Evolutionary conservation across 176 grass and related monocot genomes (phyloP).

Genomic region (Echinochloa phyllopogon): DNA sequence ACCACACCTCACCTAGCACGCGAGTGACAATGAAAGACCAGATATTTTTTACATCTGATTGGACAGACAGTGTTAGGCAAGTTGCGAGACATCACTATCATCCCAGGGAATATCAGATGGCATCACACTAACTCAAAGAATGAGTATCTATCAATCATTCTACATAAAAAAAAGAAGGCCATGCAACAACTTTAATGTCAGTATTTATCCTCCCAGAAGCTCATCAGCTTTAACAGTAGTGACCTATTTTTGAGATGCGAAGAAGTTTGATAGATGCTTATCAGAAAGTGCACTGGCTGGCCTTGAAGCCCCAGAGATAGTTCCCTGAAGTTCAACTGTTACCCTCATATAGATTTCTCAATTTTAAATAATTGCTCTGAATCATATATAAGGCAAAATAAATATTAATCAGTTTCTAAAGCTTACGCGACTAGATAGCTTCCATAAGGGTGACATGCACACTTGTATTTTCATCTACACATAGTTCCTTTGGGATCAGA

Average conservation of each 20-base stretch:
- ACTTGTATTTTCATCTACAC: neutral
- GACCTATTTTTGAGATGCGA: conserved; percentile 31
- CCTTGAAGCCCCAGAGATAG: neutral
- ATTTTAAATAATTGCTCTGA: neutral
- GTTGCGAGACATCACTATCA: conserved; percentile 42
- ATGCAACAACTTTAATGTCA: neutral
- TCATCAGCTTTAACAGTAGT: neutral
- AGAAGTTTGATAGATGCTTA: conserved; percentile 2
- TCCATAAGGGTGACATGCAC: conserved; percentile 9
- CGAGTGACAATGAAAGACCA: neutral
- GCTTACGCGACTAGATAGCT: conserved; percentile 7
- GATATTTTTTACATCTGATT: conserved; percentile 34
- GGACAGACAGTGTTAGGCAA: conserved; percentile 47
- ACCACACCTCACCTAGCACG: conserved; percentile 12
- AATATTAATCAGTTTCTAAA: conserved; percentile 20
- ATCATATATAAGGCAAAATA: conserved; percentile 16
- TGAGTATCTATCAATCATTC: conserved; percentile 36
- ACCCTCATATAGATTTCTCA: neutral
- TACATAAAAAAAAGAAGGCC: conserved; percentile 8
- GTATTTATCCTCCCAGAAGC: conserved; percentile 45
- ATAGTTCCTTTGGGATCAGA: conserved; percentile 9
- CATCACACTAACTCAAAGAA: conserved; percentile 42
- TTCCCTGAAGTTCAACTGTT: conserved; percentile 9
- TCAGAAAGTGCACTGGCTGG: conserved; percentile 11
- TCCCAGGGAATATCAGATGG: conserved; percentile 33